Evolutionary conservation across 768 basidiomycete genomes (phyloP).

Genomic region (Collybia sordida): DNA sequence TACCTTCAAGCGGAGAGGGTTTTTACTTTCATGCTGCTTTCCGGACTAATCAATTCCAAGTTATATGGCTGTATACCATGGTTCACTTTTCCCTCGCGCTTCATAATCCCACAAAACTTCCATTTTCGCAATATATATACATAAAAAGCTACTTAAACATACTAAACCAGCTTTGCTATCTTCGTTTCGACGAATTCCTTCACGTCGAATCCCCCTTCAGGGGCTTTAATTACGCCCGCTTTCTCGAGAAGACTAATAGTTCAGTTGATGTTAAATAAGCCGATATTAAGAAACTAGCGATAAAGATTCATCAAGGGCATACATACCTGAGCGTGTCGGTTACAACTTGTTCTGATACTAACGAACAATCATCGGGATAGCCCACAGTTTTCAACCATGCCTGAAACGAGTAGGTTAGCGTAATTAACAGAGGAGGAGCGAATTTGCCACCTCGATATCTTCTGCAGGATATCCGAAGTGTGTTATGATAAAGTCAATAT

Average conservation of each 20-base stretch:
- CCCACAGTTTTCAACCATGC: constrained; percentile 82
- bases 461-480: constrained; percentile 81
- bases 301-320: neutral
- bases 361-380: constrained; percentile 67
- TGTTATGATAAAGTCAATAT: constrained; percentile 73
- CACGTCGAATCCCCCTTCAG: constrained; percentile 55
- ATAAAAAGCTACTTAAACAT: neutral
- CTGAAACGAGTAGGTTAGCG: constrained; percentile 29
- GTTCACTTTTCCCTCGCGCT: neutral
- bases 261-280: neutral
- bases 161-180: constrained; percentile 44
- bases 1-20: neutral
- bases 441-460: constrained; percentile 65
- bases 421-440: neutral
- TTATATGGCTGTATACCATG: neutral
- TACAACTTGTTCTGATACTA: constrained; percentile 66
- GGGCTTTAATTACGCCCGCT: constrained; percentile 68
- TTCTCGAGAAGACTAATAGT: constrained; percentile 62
- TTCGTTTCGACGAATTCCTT: constrained; percentile 54
- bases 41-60: no score
- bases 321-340: constrained; percentile 68
- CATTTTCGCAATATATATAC: neutral
- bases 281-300: neutral
- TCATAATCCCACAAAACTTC: neutral
- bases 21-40: neutral